Conservation (phyloP, 2,329 filamentous ascomycete species). For the Sporothrix globosa region DNA sequence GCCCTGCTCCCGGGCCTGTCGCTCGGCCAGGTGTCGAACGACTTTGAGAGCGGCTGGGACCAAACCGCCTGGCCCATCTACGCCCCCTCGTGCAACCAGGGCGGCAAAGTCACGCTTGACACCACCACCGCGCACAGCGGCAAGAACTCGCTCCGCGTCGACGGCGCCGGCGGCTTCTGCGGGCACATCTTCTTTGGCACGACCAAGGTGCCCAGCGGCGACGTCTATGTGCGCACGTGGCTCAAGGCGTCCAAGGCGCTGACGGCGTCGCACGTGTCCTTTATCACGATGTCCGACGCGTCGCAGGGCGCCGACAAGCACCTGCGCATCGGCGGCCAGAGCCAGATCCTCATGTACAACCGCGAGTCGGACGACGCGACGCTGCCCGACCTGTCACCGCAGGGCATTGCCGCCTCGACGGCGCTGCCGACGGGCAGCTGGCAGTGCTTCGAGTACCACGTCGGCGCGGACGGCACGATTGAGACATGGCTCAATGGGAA, state of each 20-base stretch:
- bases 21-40: slow-evolving; percentile 57
- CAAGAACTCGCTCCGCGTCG: slow-evolving; percentile 58
- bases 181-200: slow-evolving; percentile 66
- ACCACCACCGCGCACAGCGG: slow-evolving; percentile 60
- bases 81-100: slow-evolving; percentile 62
- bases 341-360: slow-evolving; percentile 66
- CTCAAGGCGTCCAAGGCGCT: slow-evolving; percentile 61
- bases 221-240: slow-evolving; percentile 45
- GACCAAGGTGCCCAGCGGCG: slow-evolving; percentile 57
- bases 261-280: slow-evolving; percentile 62
- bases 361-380: slow-evolving; percentile 65
- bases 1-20: slow-evolving; percentile 52
- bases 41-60: slow-evolving; percentile 63
- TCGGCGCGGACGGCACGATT: slow-evolving; percentile 60
- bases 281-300: slow-evolving; percentile 66
- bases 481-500: slow-evolving; percentile 63
- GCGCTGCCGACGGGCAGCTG: slow-evolving; percentile 55
- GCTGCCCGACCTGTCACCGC: slow-evolving; percentile 62
- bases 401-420: slow-evolving; percentile 59
- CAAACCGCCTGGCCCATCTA: slow-evolving; percentile 61
- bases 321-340: slow-evolving; percentile 64
- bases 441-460: slow-evolving; percentile 65
- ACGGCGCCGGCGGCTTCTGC: slow-evolving; percentile 58
- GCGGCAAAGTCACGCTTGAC: slow-evolving; percentile 60
- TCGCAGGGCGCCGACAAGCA: slow-evolving; percentile 60